phyloP scores from a whole-genome alignment of 768 basidiomycete species.

The Podaxis pistillaris region DNA sequence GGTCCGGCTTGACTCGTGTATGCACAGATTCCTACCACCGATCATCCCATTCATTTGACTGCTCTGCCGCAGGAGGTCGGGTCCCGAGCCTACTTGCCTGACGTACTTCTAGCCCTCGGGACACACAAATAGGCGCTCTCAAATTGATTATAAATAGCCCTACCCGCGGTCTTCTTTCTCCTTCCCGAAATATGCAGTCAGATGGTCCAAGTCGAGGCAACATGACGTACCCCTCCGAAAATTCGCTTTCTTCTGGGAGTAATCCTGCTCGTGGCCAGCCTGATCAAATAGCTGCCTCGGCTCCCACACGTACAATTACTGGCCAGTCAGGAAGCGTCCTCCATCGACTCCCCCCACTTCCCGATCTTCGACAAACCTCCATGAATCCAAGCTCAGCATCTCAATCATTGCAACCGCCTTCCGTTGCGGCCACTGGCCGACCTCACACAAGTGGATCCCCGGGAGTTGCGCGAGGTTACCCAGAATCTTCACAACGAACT shows the following conservation, averaged over 20 bases:
- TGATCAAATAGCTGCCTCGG: not conserved
- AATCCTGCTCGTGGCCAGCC: not conserved
- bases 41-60: not conserved
- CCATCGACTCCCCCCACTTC: not conserved
- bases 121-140: not conserved
- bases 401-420: not conserved
- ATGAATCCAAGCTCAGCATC: not conserved
- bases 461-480: too few relatives aligned
- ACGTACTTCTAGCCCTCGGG: not conserved
- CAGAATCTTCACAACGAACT: not conserved
- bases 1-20: not conserved
- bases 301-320: not conserved
- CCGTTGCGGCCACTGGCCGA: not conserved
- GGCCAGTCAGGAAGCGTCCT: not conserved
- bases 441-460: not conserved
- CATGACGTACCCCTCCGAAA: not conserved
- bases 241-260: conserved; percentile 1
- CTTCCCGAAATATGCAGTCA: not conserved
- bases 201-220: not conserved
- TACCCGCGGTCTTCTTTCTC: not conserved
- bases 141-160: not conserved
- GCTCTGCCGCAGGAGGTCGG: not conserved
- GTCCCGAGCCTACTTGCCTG: not conserved
- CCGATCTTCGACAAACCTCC: not conserved
- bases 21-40: not conserved